Evolutionary conservation across 495 filamentous ascomycete genomes (phyloP), one percentile per base, ranked within the genome.

Genomic region (Letharia lupina): DNA sequence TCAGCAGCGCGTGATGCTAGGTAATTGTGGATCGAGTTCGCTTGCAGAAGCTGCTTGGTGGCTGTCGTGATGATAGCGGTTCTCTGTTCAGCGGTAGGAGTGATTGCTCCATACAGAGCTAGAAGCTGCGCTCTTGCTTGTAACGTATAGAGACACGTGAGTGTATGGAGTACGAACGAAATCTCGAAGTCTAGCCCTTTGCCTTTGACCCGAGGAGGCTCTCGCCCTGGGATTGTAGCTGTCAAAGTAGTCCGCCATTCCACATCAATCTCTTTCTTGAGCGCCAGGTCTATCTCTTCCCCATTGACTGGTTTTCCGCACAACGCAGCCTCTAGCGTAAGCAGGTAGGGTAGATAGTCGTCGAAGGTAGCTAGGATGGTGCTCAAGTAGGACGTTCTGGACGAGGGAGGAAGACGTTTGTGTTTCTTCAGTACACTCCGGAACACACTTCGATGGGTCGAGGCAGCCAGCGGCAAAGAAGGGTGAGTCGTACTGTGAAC

Each of bases 201-300:
- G n/a, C 91, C 79, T 45, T 84, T 86, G 16, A 87, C 71, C 39
- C 91, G 84, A 23, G 85, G 75, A 12, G 78, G 78, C 65, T 87
- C 84, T 50, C 82, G 82, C 12, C 83, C 86, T 5, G 83, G 83
- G 20, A 85, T 70, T 0, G 79, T 75, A n/a, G 77, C 76, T 42
- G 89, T 82, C 37, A 98, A 76, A 0, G 88, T 91, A 6, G 89
- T 80, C n/a, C 90, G 87, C 94, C 94, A 98, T 83, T 90, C 83
- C 31, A 91, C 82, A 48, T 80, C 75, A 37, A 87, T 72, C 63
- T 87, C 86, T 61, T 77, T 77, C 62, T 78, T 76, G 9, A 86
- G 80, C 23, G 84, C 82, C 23, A 94, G 78, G 67, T 89, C 84
- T 66, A 94, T 77, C 50, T 84, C 79, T 66, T 89, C 85, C 9